Base-by-base conservation (phyloP, 768 basidiomycete genomes). In the Termitomyces sp. region DNA sequence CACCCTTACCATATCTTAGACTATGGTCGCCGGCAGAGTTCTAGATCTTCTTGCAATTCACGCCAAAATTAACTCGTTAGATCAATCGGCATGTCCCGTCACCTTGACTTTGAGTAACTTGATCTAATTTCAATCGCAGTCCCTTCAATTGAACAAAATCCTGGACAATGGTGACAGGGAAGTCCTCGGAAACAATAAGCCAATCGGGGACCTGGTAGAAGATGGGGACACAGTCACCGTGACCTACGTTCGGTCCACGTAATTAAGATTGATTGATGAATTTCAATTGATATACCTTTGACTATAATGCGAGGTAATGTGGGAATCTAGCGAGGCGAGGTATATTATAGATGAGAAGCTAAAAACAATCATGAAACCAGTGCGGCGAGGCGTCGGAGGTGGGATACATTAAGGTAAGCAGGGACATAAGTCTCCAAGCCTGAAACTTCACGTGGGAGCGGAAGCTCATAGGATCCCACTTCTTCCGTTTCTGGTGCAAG, bases 361-460 rank as follows among this genome's bases (percentile, higher is more conserved):
- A 50, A 64, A 61, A 61, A 48, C 58, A 53, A 61, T 66, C 82
- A 90, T 72, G 89, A 86, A 63, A 94, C 92, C 64, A 94, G 77
- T 63, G 92, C 90, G 60, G 92, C 92, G 67, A 94, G 78, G 63
- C 92, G 86, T 65, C 93, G 83, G 62, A 95, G 80, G 74, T 94
- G 92, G 34, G 92, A 88, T 56, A 95, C 89, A 66, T 89, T 93
- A 66, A 95, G 82, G 68, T 93, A 94, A 64, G 92, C 89, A 38
- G 93, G 93, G 27, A 95, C 91, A 66, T 95, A 98, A 31, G 96
- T 98, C 78, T 98, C 97, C 64, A 99, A 76, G 21, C 94, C 96
- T 1, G 90, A 90, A 42, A 98, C 95, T 66, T 98, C 95, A 57
- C 97, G 86, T 21, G 95, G 92, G 54, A 95, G 80, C 2, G 97